A percentile compares a stretch with the other conserved stretches of the same genome.
Conservation (phyloP, 345 rosid genomes). For the Eucalyptus polyanthemos region DNA sequence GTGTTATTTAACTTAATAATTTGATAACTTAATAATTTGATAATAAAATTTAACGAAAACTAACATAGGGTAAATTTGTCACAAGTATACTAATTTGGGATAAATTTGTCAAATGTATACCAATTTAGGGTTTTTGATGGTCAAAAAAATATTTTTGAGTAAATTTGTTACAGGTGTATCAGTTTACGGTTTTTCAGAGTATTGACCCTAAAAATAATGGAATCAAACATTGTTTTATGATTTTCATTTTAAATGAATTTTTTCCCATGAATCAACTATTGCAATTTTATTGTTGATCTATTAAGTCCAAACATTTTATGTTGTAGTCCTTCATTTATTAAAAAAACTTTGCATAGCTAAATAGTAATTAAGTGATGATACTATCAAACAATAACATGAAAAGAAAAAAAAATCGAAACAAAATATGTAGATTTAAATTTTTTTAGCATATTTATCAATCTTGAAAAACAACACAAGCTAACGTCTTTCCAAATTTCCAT, state of each 20-base stretch:
- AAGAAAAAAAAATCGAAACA: background rate
- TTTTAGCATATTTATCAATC: background rate
- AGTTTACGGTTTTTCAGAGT: too few relatives aligned
- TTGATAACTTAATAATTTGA: too few relatives aligned
- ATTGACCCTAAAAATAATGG: background rate
- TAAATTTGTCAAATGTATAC: too few relatives aligned
- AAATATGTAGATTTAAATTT: background rate
- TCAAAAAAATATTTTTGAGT: too few relatives aligned
- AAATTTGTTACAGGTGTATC: too few relatives aligned
- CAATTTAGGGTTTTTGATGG: too few relatives aligned
- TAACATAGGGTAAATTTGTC: too few relatives aligned
- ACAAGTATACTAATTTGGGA: fast-evolving
- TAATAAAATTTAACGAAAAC: too few relatives aligned
- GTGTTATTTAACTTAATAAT: too few relatives aligned
- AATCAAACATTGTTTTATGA: background rate
- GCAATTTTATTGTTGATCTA: background rate
- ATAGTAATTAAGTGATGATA: background rate
- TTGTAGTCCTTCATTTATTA: background rate
- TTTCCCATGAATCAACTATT: background rate
- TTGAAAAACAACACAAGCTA: background rate
- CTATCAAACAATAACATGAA: background rate
- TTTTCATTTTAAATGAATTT: background rate
- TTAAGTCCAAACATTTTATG: background rate
- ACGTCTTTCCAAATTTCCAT: background rate
- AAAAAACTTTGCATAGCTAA: background rate